phyloP scores from a whole-genome alignment of 257 asterid species.

The Linaria vulgaris region DNA sequence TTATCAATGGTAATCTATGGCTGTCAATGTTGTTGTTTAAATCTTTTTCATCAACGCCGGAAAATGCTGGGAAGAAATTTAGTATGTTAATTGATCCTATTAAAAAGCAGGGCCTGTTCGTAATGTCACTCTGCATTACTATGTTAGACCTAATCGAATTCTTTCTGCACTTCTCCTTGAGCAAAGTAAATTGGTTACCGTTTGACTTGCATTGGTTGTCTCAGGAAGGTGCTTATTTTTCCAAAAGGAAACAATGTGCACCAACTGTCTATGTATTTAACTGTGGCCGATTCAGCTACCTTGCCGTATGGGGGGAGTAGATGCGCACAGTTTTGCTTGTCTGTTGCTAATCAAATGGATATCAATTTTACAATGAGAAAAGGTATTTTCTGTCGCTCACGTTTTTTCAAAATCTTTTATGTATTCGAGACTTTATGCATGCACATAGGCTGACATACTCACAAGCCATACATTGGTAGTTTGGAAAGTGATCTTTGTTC shows the following conservation, averaged over 20 bases:
- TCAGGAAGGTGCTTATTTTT: constrained; percentile 94
- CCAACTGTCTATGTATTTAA: constrained; percentile 81
- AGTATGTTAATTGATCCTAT: constrained; percentile 6
- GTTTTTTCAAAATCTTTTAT: background rate
- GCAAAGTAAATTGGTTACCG: constrained; percentile 10
- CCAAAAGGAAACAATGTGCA: constrained; percentile 95
- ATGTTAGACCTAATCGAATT: no score
- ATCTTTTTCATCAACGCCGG: background rate
- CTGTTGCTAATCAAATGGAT: constrained; percentile 77
- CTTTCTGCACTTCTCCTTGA: background rate
- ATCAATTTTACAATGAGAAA: constrained; percentile 63
- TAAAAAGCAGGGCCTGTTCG: background rate
- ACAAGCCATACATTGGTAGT: background rate
- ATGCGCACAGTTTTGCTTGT: constrained; percentile 90
- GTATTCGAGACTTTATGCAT: constrained; percentile 2
- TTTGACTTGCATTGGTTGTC: constrained; percentile 31
- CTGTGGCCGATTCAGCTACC: constrained; percentile 77
- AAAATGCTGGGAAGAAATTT: constrained; percentile 10
- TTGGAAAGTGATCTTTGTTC: constrained; percentile 12
- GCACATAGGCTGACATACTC: background rate
- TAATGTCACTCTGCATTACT: no score
- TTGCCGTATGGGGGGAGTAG: constrained; percentile 93
- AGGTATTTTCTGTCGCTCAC: constrained; percentile 43
- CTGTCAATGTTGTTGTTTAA: constrained; percentile 16
- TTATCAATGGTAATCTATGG: constrained; percentile 66